Conservation (phyloP, 2,329 filamentous ascomycete genomes). For the Xylariaceae sp. region DNA sequence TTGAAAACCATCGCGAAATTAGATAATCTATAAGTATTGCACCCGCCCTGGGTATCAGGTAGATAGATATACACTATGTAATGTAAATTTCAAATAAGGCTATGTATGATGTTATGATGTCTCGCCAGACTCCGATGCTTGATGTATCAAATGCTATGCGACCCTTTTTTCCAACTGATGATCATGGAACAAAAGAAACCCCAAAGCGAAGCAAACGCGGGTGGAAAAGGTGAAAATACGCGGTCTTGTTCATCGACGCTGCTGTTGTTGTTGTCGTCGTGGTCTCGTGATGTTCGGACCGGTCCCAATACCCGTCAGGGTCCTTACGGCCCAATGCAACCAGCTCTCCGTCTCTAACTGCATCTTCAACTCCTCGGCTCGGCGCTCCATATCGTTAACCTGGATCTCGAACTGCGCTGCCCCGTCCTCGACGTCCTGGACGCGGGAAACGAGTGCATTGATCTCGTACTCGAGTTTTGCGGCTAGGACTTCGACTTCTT, state of each 20-base stretch:
- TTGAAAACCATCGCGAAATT: not conserved
- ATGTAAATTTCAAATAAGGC: not conserved
- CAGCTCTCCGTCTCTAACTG: constrained; percentile 67
- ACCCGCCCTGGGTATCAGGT: constrained; percentile 17
- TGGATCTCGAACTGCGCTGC: constrained; percentile 79
- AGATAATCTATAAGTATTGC: constrained; percentile 2
- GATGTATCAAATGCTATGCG: constrained; percentile 23
- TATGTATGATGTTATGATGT: too few species aligned
- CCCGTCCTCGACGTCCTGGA: constrained; percentile 85
- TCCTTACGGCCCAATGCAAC: constrained; percentile 66
- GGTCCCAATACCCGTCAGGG: constrained; percentile 62
- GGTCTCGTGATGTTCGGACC: constrained; percentile 57
- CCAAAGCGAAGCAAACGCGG: not conserved
- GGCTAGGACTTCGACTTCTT: constrained; percentile 77
- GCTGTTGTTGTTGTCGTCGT: constrained; percentile 15
- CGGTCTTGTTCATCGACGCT: not conserved
- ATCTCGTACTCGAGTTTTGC: constrained; percentile 94
- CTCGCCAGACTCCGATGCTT: constrained; percentile 24
- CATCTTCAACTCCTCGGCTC: constrained; percentile 63
- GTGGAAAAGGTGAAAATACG: not conserved
- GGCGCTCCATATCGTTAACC: constrained; percentile 69
- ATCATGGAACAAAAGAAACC: constrained; percentile 1
- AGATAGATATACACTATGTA: constrained; percentile 15
- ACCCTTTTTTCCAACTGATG: constrained; percentile 1
- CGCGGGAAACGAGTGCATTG: constrained; percentile 73